phyloP scores from a whole-genome alignment of 495 filamentous ascomycete species.

The Xylaria sp. region DNA sequence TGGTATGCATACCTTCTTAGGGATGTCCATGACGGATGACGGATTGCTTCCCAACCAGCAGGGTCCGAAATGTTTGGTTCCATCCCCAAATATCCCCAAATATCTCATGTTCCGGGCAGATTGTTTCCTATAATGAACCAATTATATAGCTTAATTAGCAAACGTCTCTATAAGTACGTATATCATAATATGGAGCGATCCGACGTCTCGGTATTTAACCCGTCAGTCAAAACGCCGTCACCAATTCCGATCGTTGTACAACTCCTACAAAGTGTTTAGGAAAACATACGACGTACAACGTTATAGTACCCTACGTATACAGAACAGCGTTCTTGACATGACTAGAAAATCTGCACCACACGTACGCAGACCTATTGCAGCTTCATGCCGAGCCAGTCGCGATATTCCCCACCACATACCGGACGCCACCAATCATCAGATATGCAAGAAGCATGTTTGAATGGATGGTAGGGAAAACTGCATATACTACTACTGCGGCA shows the following conservation, averaged over 20 bases:
- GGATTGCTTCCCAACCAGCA: background rate
- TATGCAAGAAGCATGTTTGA: background rate
- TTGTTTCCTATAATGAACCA: background rate
- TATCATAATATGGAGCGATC: background rate
- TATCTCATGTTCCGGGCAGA: background rate
- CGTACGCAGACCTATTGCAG: background rate
- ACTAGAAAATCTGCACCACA: background rate
- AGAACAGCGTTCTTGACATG: background rate
- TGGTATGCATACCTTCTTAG: too few species aligned
- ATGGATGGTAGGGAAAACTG: background rate
- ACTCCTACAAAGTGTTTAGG: background rate
- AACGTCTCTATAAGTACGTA: background rate
- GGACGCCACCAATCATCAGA: conserved; percentile 12
- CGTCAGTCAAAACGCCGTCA: background rate
- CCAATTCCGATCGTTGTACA: background rate
- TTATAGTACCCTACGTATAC: background rate
- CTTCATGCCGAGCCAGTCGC: conserved; percentile 7
- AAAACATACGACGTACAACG: background rate
- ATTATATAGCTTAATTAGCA: conserved; percentile 16
- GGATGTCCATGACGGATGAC: background rate
- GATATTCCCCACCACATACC: conserved; percentile 4
- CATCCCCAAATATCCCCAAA: background rate
- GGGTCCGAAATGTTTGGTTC: conserved; percentile 16
- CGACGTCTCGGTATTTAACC: conserved; percentile 19
- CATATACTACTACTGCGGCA: conserved; percentile 17